Conservation (phyloP, 2,329 filamentous ascomycete genomes). For the Plectosphaerella cucumerina region DNA sequence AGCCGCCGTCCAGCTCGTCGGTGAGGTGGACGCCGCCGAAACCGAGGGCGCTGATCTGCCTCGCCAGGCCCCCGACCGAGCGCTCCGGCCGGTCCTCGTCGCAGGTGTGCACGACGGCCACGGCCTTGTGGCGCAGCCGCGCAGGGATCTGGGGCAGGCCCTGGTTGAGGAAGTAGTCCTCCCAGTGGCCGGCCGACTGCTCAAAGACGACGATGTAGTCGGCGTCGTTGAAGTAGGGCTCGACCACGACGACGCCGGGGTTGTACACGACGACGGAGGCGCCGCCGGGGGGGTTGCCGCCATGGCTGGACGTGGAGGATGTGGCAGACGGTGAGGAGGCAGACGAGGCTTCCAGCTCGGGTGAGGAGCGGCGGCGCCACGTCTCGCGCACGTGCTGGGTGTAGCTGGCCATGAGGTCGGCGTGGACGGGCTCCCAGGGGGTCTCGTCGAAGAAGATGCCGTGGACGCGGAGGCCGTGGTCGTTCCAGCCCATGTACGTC, state of each 20-base stretch:
- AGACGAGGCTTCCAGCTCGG: not conserved
- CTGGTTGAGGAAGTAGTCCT: not conserved
- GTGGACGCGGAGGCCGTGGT: slow-evolving; percentile 30
- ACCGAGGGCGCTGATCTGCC: not conserved
- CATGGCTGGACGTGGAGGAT: too few relatives aligned
- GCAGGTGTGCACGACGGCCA: slow-evolving; percentile 1
- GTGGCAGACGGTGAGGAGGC: too few relatives aligned
- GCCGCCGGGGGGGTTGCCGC: not conserved
- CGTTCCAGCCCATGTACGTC: slow-evolving; percentile 38
- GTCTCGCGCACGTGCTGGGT: slow-evolving; percentile 17
- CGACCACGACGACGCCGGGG: slow-evolving; percentile 36
- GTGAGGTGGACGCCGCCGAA: slow-evolving; percentile 1
- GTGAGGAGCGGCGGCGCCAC: slow-evolving; percentile 4
- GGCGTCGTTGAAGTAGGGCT: slow-evolving; percentile 31
- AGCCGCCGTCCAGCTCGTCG: slow-evolving; percentile 1
- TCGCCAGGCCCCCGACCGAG: not conserved
- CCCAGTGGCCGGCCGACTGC: slow-evolving; percentile 8
- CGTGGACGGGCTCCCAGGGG: slow-evolving; percentile 21
- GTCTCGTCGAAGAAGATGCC: slow-evolving; percentile 47
- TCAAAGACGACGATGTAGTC: slow-evolving; percentile 43
- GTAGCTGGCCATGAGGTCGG: slow-evolving; percentile 18
- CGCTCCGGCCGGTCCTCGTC: not conserved
- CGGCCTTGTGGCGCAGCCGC: not conserved
- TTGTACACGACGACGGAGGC: slow-evolving; percentile 32
- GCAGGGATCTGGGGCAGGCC: slow-evolving; percentile 1